Conservation (phyloP, 2,329 filamentous ascomycete genomes). For the Alternaria novae-zelandiae region DNA sequence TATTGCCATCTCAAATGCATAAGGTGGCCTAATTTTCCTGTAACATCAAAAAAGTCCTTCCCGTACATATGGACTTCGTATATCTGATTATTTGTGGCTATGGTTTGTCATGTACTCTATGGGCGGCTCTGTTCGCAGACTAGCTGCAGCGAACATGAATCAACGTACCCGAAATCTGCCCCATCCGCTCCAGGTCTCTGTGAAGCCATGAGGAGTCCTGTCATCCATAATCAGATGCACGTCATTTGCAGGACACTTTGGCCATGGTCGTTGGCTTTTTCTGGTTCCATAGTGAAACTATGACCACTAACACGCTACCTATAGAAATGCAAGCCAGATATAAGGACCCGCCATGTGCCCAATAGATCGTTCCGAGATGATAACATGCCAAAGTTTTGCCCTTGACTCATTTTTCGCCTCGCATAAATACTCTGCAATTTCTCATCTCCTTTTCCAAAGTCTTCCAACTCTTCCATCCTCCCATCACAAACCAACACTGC, state of each 20-base stretch:
- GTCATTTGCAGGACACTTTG: neutral
- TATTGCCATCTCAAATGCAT: neutral
- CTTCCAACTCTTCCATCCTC: neutral
- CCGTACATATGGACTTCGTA: neutral
- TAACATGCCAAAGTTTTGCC: neutral
- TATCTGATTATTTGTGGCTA: slow-evolving; percentile 3
- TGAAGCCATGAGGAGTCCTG: neutral
- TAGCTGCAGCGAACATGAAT: neutral
- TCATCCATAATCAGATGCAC: neutral
- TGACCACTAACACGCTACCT: neutral
- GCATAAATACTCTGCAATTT: neutral
- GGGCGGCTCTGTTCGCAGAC: neutral
- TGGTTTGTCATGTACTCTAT: slow-evolving; percentile 7
- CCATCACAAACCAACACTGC: neutral
- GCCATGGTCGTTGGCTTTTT: neutral
- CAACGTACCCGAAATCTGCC: neutral
- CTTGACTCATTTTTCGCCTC: neutral
- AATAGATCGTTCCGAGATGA: neutral
- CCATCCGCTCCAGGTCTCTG: neutral
- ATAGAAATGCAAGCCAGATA: neutral
- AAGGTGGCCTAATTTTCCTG: slow-evolving; percentile 1
- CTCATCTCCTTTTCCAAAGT: neutral
- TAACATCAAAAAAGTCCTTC: slow-evolving; percentile 1
- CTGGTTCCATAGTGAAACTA: neutral
- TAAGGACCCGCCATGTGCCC: neutral